Percentiles rank a stretch among this genome's conserved stretches.
Evolutionary conservation across 768 basidiomycete species (phyloP).

Genomic region (Suillus sp.): DNA sequence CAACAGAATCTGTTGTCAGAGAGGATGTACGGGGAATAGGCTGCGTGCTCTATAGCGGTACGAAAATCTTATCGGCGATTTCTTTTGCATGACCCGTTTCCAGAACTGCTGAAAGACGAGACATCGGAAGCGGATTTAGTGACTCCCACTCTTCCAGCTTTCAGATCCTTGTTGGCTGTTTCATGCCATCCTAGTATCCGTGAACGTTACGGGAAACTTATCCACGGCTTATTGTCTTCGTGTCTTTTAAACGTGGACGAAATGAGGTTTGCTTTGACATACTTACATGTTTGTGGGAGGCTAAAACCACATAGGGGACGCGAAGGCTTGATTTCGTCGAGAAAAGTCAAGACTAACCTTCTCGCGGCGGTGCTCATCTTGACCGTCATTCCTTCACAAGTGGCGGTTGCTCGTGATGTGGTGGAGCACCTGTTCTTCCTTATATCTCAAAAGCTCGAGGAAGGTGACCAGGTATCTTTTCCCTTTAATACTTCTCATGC

Average conservation of each 20-base stretch:
- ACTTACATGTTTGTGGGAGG: not conserved
- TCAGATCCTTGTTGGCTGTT: constrained; percentile 73
- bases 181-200: constrained; percentile 41
- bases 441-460: constrained; percentile 78
- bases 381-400: constrained; percentile 69
- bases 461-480: constrained; percentile 59
- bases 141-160: constrained; percentile 75
- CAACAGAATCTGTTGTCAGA: constrained; percentile 53
- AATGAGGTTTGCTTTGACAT: constrained; percentile 67
- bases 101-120: constrained; percentile 88
- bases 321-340: constrained; percentile 68
- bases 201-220: constrained; percentile 57
- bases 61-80: not conserved
- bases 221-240: constrained; percentile 83
- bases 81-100: constrained; percentile 16
- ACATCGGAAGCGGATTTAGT: constrained; percentile 75
- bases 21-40: constrained; percentile 83
- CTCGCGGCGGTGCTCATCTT: constrained; percentile 83
- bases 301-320: constrained; percentile 60
- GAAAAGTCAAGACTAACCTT: constrained; percentile 90
- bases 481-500: constrained; percentile 17
- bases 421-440: constrained; percentile 86
- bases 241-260: constrained; percentile 87
- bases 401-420: constrained; percentile 69
- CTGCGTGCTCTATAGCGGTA: constrained; percentile 79